A percentile compares a stretch with the other conserved stretches of the same genome.
These are phyloP conservation scores for Pleurotus tuoliensis DNA, from an alignment of 768 basidiomycete genomes.

Conservation along the genomic window DNA sequence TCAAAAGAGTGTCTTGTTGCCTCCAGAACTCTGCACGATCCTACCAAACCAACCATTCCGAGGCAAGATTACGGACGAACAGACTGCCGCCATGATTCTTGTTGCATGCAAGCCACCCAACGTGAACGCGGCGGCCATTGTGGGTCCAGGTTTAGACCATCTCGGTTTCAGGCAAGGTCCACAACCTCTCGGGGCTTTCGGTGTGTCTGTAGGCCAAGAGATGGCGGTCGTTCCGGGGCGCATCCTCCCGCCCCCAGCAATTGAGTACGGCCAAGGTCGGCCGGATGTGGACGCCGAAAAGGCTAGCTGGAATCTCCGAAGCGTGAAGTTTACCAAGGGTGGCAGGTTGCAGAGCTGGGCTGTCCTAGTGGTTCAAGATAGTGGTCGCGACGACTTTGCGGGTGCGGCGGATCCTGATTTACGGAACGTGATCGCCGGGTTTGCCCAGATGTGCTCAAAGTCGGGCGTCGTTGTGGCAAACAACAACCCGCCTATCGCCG, in stretches of 20 bases:
- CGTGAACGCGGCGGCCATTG: conserved; percentile 62
- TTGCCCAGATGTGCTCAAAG: conserved; percentile 55
- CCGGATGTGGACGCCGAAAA: conserved; percentile 44
- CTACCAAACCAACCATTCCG: conserved; percentile 63
- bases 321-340: conserved; percentile 59
- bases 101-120: conserved; percentile 67
- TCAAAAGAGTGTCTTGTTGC: conserved; percentile 46
- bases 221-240: conserved; percentile 75
- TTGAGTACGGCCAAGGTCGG: conserved; percentile 53
- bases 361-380: conserved; percentile 65
- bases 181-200: conserved; percentile 51
- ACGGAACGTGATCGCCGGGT: conserved; percentile 40
- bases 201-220: conserved; percentile 48
- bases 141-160: conserved; percentile 53
- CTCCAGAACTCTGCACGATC: conserved; percentile 74
- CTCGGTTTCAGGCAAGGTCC: conserved; percentile 52
- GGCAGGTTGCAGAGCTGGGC: conserved; percentile 58
- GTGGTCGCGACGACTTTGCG: conserved; percentile 58
- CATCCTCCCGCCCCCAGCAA: conserved; percentile 55
- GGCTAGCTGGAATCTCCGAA: conserved; percentile 78
- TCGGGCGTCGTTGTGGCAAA: conserved; percentile 57
- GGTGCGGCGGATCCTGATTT: conserved; percentile 54
- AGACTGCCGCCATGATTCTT: conserved; percentile 72
- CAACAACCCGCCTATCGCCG: conserved; percentile 31
- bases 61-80: conserved; percentile 64